phyloP scores from a whole-genome alignment of 805 yeast genomes.

The Pichia eremophila region DNA sequence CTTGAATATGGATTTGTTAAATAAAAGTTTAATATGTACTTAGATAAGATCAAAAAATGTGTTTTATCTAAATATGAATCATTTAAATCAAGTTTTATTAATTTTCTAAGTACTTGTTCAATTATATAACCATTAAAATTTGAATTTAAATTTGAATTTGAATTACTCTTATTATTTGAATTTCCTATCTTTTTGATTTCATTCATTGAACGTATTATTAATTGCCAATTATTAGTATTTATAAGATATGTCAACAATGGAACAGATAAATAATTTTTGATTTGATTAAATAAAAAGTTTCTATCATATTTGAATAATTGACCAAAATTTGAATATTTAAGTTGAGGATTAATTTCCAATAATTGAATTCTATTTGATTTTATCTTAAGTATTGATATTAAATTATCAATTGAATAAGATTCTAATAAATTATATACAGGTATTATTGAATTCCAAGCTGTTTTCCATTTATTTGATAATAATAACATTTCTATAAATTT shows the following conservation, averaged over 20 bases:
- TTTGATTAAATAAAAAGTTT: not conserved
- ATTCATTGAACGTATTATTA: constrained; percentile 7
- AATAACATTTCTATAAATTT: constrained; percentile 14
- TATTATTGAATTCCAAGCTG: constrained; percentile 1
- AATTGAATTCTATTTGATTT: not conserved
- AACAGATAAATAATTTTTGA: not conserved
- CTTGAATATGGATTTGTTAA: not conserved
- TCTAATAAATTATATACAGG: not conserved
- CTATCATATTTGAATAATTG: not conserved
- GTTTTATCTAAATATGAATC: not conserved
- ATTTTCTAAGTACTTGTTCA: not conserved
- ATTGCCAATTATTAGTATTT: constrained; percentile 5
- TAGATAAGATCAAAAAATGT: constrained; percentile 4
- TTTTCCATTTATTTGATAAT: constrained; percentile 5
- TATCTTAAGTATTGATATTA: not conserved
- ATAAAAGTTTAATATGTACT: constrained; percentile 4
- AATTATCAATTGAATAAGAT: not conserved
- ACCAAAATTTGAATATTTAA: not conserved
- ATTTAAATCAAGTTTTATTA: not conserved
- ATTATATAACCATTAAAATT: constrained; percentile 2
- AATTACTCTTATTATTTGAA: not conserved
- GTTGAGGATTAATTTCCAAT: not conserved
- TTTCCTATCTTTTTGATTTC: not conserved
- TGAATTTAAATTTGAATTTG: not conserved
- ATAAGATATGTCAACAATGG: not conserved